Conservation (phyloP, 108 stramenopile genomes). For the Epithemia pelagica region DNA sequence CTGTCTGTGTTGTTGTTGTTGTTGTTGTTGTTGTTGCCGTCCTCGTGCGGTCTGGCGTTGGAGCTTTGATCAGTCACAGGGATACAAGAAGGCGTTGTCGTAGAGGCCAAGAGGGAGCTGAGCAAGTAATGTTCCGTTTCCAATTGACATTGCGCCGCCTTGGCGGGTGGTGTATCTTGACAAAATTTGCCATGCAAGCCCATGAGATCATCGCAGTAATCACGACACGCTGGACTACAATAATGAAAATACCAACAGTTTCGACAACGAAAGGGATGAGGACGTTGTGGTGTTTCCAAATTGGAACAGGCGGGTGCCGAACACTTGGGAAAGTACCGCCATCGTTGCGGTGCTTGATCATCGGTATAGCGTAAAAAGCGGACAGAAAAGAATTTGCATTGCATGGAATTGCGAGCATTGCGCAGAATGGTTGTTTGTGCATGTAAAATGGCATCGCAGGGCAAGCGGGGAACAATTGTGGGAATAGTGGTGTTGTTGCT, state of each 20-base stretch:
- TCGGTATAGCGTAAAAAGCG: slow-evolving; percentile 11
- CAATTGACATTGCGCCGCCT: slow-evolving; percentile 16
- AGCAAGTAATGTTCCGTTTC: slow-evolving; percentile 31
- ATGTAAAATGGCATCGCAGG: slow-evolving; percentile 18
- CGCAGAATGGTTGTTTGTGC: slow-evolving; percentile 15
- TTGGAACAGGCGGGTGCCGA: slow-evolving; percentile 20
- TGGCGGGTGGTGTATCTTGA: slow-evolving; percentile 17
- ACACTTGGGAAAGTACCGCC: slow-evolving; percentile 36
- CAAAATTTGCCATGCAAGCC: slow-evolving; percentile 22
- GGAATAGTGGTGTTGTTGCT: not conserved
- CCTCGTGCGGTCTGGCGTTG: not conserved
- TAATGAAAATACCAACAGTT: slow-evolving; percentile 43
- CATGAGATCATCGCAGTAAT: slow-evolving; percentile 22
- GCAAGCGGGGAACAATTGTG: slow-evolving; percentile 13
- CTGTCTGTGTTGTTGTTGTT: not conserved
- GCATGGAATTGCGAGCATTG: slow-evolving; percentile 32
- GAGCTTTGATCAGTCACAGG: not conserved
- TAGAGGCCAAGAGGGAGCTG: not conserved
- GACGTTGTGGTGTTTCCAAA: slow-evolving; percentile 23
- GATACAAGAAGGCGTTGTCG: no score
- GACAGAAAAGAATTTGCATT: slow-evolving; percentile 25
- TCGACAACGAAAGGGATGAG: slow-evolving; percentile 34
- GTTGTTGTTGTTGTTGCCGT: not conserved
- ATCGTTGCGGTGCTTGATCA: slow-evolving; percentile 27
- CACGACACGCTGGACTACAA: slow-evolving; percentile 29